These are phyloP conservation scores for Fusarium chuoi DNA, from an alignment of 2,329 filamentous ascomycete genomes.

Conservation along the genomic window DNA sequence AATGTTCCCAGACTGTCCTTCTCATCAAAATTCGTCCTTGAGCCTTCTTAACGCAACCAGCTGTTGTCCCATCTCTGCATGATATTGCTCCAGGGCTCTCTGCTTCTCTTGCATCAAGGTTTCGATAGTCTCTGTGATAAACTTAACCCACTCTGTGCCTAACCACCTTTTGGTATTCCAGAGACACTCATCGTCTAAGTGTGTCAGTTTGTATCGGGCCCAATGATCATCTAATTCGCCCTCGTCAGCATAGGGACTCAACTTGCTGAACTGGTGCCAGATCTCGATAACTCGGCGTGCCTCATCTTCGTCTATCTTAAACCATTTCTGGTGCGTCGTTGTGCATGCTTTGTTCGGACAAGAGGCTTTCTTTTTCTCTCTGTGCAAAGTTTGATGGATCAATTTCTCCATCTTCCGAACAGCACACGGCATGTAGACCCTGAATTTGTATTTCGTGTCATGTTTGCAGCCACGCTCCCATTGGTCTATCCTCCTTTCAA, in stretches of 20 bases:
- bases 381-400: slow-evolving; percentile 4
- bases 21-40: too few relatives aligned
- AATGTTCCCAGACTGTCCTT: not conserved
- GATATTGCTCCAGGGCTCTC: not conserved
- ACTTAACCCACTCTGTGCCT: not conserved
- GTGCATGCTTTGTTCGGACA: not conserved
- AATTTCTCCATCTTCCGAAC: not conserved
- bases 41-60: not conserved
- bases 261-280: slow-evolving; percentile 7
- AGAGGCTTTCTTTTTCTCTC: rapidly evolving
- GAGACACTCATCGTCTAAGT: not conserved
- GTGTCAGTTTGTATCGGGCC: not conserved
- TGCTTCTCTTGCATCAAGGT: not conserved
- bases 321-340: slow-evolving; percentile 10
- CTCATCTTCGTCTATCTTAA: not conserved
- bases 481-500: rapidly evolving
- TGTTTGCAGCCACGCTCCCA: not conserved
- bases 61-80: not conserved
- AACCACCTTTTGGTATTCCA: slow-evolving; percentile 2
- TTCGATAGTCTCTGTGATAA: not conserved
- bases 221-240: not conserved
- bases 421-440: not conserved
- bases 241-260: not conserved
- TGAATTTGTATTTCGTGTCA: not conserved
- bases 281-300: not conserved